phyloP scores from a whole-genome alignment of 139 green algal species.

The Coccomyxa sp. region DNA sequence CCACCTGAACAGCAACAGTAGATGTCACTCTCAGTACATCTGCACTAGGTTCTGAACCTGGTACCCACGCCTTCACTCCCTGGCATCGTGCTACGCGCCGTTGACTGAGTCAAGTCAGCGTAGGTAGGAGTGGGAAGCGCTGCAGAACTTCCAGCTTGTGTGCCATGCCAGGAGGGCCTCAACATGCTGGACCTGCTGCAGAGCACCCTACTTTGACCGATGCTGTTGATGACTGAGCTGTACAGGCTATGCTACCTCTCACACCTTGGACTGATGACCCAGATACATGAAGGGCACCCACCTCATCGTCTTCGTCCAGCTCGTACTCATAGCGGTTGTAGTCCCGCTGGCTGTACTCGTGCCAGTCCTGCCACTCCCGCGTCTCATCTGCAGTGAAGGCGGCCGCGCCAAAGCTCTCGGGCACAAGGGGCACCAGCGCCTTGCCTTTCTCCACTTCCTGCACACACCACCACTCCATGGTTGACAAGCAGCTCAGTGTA shows the following conservation, averaged over 20 bases:
- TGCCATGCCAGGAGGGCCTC: no score
- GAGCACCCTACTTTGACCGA: no score
- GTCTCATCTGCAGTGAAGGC: not conserved
- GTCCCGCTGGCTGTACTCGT: conserved; percentile 9
- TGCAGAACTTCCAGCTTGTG: no score
- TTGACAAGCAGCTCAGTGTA: not conserved
- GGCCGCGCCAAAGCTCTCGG: not conserved
- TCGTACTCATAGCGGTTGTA: conserved; percentile 53
- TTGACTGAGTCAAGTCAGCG: no score
- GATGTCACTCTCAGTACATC: not conserved
- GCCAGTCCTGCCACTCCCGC: conserved; percentile 8
- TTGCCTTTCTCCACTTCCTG: conserved; percentile 33
- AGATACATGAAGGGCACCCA: no score
- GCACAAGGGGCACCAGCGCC: conserved; percentile 21
- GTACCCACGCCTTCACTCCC: no score
- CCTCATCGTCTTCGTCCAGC: conserved; percentile 60
- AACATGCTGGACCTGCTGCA: no score
- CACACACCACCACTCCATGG: conserved; percentile 17
- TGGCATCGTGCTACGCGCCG: no score
- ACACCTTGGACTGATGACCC: not conserved
- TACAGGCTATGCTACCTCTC: not conserved
- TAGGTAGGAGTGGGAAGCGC: no score
- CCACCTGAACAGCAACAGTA: conserved; percentile 23
- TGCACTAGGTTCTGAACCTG: not conserved
- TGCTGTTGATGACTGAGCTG: no score